phyloP scores from a whole-genome alignment of 441 rosid genomes.

The Hura crepitans region DNA sequence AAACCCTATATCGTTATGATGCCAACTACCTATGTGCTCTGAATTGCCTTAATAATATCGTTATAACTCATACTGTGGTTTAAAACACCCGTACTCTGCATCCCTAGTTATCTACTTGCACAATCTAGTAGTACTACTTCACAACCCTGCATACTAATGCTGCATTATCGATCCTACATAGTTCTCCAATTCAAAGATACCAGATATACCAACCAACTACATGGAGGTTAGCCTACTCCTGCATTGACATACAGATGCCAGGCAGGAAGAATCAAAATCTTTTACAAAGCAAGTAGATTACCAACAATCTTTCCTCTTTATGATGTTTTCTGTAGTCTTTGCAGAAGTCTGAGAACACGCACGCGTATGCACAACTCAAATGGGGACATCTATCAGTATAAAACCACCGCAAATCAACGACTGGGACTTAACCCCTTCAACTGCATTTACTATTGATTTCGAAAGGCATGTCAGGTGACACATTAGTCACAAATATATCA shows the following conservation, averaged over 20 bases:
- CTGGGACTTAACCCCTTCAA: not conserved
- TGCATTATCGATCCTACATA: not conserved
- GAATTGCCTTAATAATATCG: no score
- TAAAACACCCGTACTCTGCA: not conserved
- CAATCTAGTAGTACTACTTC: not conserved
- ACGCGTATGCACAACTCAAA: no score
- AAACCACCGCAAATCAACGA: not conserved
- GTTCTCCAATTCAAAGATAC: no score
- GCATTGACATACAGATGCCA: not conserved
- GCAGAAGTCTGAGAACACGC: no score
- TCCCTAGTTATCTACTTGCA: not conserved
- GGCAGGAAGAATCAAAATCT: not conserved
- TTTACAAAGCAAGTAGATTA: not conserved
- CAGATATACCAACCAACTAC: no score
- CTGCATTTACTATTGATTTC: not conserved
- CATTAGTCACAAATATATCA: not conserved
- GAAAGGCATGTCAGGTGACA: not conserved
- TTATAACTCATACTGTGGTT: not conserved
- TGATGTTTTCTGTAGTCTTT: no score
- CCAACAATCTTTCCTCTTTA: not conserved
- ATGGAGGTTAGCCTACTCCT: no score
- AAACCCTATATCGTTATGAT: no score
- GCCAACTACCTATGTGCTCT: no score
- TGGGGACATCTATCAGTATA: no score
- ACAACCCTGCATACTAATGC: not conserved